Percentiles rank a stretch among this genome's conserved stretches.
Conservation (phyloP, 2,329 filamentous ascomycete genomes). For the Ceratocystis diversiconidia region DNA sequence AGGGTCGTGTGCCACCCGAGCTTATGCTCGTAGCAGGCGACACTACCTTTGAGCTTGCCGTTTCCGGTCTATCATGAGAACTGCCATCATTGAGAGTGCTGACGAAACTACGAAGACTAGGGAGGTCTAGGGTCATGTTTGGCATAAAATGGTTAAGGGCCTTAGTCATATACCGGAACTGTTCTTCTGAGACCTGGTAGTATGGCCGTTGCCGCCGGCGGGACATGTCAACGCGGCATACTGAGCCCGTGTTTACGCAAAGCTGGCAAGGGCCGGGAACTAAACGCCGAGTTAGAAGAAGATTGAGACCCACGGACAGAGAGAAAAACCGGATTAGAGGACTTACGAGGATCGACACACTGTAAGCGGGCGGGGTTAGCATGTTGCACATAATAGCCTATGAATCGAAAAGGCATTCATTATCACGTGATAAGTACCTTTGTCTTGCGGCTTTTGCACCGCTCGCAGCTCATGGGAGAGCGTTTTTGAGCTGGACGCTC, state of each 20-base stretch:
- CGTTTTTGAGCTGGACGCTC: conserved; percentile 20
- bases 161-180: conserved; percentile 23
- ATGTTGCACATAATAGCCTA: background rate
- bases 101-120: conserved; percentile 19
- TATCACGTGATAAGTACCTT: conserved; percentile 21
- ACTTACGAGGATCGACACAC: conserved; percentile 18
- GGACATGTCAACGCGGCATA: conserved; percentile 23
- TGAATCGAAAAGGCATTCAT: conserved; percentile 9
- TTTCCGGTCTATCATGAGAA: background rate
- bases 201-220: conserved; percentile 24
- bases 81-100: background rate
- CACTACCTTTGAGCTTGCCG: background rate
- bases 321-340: too few species aligned
- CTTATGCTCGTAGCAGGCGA: background rate
- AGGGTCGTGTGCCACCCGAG: background rate
- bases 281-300: background rate
- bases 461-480: conserved; percentile 24
- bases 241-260: conserved; percentile 22
- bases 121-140: conserved; percentile 21
- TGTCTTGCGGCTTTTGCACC: conserved; percentile 24
- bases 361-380: conserved; percentile 8
- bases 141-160: conserved; percentile 23
- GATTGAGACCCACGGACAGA: background rate
- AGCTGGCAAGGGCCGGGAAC: conserved; percentile 24
- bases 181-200: conserved; percentile 24